Evolutionary conservation across 768 basidiomycete species (phyloP).

Genomic region (Trametes meyenii): DNA sequence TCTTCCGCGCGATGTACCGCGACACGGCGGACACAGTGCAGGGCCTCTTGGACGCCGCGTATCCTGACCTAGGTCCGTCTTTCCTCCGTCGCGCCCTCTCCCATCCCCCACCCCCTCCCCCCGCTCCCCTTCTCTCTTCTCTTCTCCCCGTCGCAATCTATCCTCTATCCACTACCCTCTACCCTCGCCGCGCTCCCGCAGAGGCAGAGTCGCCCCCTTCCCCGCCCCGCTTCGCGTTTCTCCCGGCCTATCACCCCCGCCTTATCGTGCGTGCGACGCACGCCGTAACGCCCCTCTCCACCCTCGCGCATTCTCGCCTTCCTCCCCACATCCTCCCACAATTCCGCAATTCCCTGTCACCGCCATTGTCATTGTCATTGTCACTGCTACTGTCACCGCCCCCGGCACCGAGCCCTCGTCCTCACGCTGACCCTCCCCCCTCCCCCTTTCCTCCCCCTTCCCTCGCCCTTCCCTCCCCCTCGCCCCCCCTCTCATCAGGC

Average conservation of each 20-base stretch:
- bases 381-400: neutral
- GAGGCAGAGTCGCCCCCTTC: neutral
- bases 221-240: neutral
- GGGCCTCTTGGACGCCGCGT: constrained; percentile 48
- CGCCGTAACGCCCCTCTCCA: neutral
- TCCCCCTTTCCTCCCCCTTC: neutral
- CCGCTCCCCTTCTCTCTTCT: neutral
- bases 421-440: too few species aligned
- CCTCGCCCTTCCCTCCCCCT: neutral
- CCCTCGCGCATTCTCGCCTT: neutral
- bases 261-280: constrained; percentile 4
- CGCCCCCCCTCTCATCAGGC: constrained; percentile 39
- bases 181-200: too few species aligned
- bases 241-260: constrained; percentile 2
- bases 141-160: neutral
- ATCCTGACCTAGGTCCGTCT: constrained; percentile 63
- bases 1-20: constrained; percentile 58
- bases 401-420: too few species aligned
- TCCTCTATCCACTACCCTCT: too few species aligned
- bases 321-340: neutral
- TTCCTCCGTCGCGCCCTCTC: neutral
- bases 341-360: neutral
- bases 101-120: neutral
- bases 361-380: neutral
- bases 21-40: constrained; percentile 54